Percentiles rank a stretch among this genome's conserved stretches.
Evolutionary conservation across 2,329 filamentous ascomycete species (phyloP).

Genomic region (Sphaceloma murrayae): DNA sequence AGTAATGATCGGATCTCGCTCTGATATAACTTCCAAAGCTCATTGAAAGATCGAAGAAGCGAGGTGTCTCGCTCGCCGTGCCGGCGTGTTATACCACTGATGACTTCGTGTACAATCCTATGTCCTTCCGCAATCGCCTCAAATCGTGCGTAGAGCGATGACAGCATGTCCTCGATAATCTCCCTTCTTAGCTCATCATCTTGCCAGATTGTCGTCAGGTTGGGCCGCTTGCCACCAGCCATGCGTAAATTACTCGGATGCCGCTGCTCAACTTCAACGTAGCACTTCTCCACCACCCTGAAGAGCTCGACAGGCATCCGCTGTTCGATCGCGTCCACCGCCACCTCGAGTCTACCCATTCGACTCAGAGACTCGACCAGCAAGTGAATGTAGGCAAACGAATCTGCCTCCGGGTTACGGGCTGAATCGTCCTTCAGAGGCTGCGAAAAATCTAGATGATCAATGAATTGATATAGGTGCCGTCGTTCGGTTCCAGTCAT

Average conservation of each 20-base stretch:
- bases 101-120: constrained; percentile 83
- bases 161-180: constrained; percentile 83
- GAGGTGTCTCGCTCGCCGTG: constrained; percentile 57
- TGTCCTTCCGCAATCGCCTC: constrained; percentile 95
- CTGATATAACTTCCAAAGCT: constrained; percentile 95
- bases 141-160: constrained; percentile 90
- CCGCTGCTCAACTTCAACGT: constrained; percentile 83
- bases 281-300: constrained; percentile 85
- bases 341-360: constrained; percentile 73
- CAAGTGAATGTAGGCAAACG: constrained; percentile 83
- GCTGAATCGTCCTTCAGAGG: constrained; percentile 74
- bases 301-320: constrained; percentile 89
- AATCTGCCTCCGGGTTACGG: constrained; percentile 90
- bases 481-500: constrained; percentile 40
- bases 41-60: constrained; percentile 81
- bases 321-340: constrained; percentile 85
- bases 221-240: constrained; percentile 34
- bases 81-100: constrained; percentile 73
- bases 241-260: constrained; percentile 68
- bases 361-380: constrained; percentile 85
- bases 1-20: constrained; percentile 92
- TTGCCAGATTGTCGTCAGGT: constrained; percentile 26
- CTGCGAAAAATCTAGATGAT: constrained; percentile 45
- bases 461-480: constrained; percentile 48
- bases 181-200: constrained; percentile 55